phyloP scores from a whole-genome alignment of 2,329 filamentous ascomycete species.

The Xylariaceae sp. region DNA sequence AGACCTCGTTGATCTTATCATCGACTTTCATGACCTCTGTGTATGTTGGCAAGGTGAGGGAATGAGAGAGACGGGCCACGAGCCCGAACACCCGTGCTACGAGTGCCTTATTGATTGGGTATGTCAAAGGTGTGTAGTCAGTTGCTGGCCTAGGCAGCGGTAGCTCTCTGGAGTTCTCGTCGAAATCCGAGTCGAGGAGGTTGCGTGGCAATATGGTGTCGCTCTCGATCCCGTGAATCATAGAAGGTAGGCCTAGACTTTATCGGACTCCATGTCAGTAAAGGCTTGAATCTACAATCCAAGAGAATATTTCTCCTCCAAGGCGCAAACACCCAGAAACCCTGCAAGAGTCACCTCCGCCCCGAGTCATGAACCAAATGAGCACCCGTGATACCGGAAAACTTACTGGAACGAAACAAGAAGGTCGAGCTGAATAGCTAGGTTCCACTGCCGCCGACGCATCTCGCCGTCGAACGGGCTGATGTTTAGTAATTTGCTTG shows the following conservation, averaged over 20 bases:
- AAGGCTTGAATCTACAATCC: too few species aligned
- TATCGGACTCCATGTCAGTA: too few species aligned
- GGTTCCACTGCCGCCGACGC: constrained; percentile 49
- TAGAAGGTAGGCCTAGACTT: constrained; percentile 57
- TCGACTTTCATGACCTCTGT: constrained; percentile 47
- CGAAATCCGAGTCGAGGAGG: constrained; percentile 62
- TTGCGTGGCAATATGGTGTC: constrained; percentile 60
- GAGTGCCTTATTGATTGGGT: constrained; percentile 47
- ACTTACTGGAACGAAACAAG: constrained; percentile 56
- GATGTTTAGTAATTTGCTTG: constrained; percentile 45
- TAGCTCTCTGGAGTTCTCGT: constrained; percentile 47
- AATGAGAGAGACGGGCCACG: constrained; percentile 47
- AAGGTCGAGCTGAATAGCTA: constrained; percentile 55
- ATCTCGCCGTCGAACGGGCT: constrained; percentile 51
- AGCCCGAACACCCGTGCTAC: constrained; percentile 45
- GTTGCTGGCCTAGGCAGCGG: constrained; percentile 52
- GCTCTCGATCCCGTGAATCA: constrained; percentile 59
- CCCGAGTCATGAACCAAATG: too few species aligned
- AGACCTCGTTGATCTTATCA: constrained; percentile 38
- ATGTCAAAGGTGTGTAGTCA: constrained; percentile 57
- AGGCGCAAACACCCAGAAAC: too few species aligned
- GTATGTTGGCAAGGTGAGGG: constrained; percentile 43
- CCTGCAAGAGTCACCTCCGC: too few species aligned
- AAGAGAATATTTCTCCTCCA: too few species aligned
- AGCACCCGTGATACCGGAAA: too few species aligned